phyloP scores from a whole-genome alignment of 495 filamentous ascomycete genomes.

The Alectoria sarmentosa region DNA sequence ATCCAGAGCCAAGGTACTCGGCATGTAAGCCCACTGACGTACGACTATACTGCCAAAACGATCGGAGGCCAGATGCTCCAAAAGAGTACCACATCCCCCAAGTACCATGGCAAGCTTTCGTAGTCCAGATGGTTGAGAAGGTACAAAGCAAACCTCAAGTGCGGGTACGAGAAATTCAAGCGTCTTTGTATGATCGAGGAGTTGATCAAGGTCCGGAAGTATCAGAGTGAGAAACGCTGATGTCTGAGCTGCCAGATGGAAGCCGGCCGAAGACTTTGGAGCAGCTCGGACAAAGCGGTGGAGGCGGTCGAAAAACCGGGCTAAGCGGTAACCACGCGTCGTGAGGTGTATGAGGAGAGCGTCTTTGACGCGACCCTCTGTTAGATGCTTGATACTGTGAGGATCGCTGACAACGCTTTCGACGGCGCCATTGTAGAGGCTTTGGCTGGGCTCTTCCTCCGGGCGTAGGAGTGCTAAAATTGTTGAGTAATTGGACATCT shows the following conservation, averaged over 20 bases:
- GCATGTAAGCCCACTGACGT: background rate
- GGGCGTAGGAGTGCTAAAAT: background rate
- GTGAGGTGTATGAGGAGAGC: background rate
- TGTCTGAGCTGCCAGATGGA: background rate
- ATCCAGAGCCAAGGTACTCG: background rate
- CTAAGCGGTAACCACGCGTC: background rate
- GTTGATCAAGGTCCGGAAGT: background rate
- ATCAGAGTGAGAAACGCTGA: background rate
- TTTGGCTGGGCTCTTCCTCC: background rate
- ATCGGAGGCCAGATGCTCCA: conserved; percentile 8
- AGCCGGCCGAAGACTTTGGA: background rate
- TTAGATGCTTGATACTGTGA: background rate
- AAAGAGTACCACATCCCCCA: background rate
- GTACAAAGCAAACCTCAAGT: background rate
- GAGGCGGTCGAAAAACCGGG: background rate
- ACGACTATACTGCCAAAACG: background rate
- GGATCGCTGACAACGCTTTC: background rate
- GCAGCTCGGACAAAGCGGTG: background rate
- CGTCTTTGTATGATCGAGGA: background rate
- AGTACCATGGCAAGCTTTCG: background rate
- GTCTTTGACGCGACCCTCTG: background rate
- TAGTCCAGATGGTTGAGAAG: background rate
- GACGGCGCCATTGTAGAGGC: background rate
- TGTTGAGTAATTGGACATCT: background rate
- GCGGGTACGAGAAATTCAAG: background rate